These are phyloP conservation scores for Seminavis robusta DNA, from an alignment of 108 stramenopile species.

Conservation along the genomic window DNA sequence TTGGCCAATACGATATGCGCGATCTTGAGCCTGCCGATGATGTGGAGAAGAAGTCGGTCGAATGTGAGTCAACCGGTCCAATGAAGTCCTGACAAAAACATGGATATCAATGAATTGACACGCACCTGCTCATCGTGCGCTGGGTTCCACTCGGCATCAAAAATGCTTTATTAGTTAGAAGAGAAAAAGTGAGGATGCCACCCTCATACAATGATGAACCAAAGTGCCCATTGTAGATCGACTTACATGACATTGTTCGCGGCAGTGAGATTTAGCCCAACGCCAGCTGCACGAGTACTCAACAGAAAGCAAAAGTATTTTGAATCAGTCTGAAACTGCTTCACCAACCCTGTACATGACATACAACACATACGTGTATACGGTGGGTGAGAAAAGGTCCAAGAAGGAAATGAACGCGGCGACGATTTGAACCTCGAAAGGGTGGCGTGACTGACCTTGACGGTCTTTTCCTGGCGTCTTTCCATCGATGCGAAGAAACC, in stretches of 20 bases:
- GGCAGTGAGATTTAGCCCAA: slow-evolving; percentile 80
- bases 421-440: too few species aligned
- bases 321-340: slow-evolving; percentile 74
- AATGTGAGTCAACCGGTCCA: background rate
- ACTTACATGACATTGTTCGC: slow-evolving; percentile 43
- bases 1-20: slow-evolving; percentile 90
- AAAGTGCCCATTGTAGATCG: slow-evolving; percentile 5
- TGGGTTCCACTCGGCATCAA: slow-evolving; percentile 88
- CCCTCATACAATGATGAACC: background rate
- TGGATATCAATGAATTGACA: slow-evolving; percentile 45
- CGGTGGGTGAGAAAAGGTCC: too few species aligned
- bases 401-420: too few species aligned
- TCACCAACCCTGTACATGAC: slow-evolving; percentile 57
- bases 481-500: slow-evolving; percentile 88
- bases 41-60: background rate
- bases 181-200: background rate
- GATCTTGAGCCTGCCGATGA: slow-evolving; percentile 28
- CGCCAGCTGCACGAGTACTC: slow-evolving; percentile 87
- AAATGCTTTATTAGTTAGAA: slow-evolving; percentile 19
- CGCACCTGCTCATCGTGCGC: slow-evolving; percentile 76
- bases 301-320: slow-evolving; percentile 73
- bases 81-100: background rate
- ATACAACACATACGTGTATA: too few species aligned
- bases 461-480: slow-evolving; percentile 59
- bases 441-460: too few species aligned